Evolutionary conservation across 164 flowering plant genomes (phyloP), one percentile per base, ranked within the genome.

Genomic region (Brasenia schreberi): DNA sequence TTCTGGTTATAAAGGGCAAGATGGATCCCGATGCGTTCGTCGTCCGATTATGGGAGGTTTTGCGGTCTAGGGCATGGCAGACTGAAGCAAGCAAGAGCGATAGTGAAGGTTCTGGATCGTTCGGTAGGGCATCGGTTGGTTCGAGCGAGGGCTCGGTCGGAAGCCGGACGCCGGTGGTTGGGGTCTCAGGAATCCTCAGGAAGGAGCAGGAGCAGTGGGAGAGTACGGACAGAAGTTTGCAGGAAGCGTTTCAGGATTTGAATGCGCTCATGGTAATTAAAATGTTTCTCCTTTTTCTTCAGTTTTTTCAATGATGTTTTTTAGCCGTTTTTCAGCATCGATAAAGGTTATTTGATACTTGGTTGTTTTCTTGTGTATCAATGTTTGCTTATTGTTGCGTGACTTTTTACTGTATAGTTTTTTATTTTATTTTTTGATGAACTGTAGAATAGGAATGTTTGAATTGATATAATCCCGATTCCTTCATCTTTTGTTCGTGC

Each of bases 161-260:
- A 27, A 58, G 75, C 43, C 75, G 79, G 69, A 74, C 69, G 66
- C 77, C 79, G 70, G 77, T 89, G 79, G 97, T 80, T 4, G 97
- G 99, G 18, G 84, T 92, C n/a, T 76, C 94, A 7, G 99, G 97
- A 66, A 87, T 95, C 16, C 68, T 90, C 76, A 88, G 97, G 86
- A 88, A 85, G 78, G 97, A 95, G 82, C 99, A 95, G 75, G 96
- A 95, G 78, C 80, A 78, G 81, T 95, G 96, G 99, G 94, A 92
- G 84, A 89, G 84, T 73, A 91, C 95, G 43, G 99, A 94, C 69
- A 89, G 82, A 83, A 89, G 84, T 75, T 80, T 94, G 87, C 96
- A 91, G 64, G 99, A 94, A 4, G 96, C 97, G 66, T 94, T 94
- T 68, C 96, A 87, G 75, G 97, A 88, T 69, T 79, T 94, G 79